A percentile compares a stretch with the other conserved stretches of the same genome.
Conservation (phyloP, 495 filamentous ascomycete species). For the Melanomma pulvis-pyrius region DNA sequence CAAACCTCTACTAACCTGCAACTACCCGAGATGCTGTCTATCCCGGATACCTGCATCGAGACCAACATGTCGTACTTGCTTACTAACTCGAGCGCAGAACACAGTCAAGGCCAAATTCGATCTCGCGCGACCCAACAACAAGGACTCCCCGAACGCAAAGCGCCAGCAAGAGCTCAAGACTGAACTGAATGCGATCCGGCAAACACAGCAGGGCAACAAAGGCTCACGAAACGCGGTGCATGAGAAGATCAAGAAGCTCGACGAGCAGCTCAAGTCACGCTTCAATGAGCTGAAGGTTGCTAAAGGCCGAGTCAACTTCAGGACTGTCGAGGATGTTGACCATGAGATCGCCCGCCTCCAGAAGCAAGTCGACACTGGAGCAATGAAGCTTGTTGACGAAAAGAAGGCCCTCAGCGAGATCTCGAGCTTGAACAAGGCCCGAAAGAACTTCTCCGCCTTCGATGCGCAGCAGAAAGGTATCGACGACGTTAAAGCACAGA, state of each 20-base stretch:
- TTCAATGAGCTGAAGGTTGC: slow-evolving; percentile 84
- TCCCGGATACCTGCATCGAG: neutral
- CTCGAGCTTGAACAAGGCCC: slow-evolving; percentile 78
- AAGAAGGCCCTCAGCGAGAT: slow-evolving; percentile 87
- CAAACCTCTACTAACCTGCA: too few relatives aligned
- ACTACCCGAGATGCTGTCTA: too few relatives aligned
- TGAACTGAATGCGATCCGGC: slow-evolving; percentile 70
- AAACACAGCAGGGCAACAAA: slow-evolving; percentile 84
- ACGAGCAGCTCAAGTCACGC: slow-evolving; percentile 77
- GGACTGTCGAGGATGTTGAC: slow-evolving; percentile 85
- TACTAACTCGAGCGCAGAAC: slow-evolving; percentile 58
- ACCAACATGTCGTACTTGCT: neutral
- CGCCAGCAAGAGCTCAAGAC: slow-evolving; percentile 78
- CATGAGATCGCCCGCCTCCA: slow-evolving; percentile 77
- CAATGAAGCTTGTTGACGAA: slow-evolving; percentile 93
- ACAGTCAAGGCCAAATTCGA: slow-evolving; percentile 84
- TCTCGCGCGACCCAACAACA: slow-evolving; percentile 71
- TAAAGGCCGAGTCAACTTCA: slow-evolving; percentile 74
- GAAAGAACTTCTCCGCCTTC: slow-evolving; percentile 84
- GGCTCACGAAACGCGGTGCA: slow-evolving; percentile 69
- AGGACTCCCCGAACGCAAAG: slow-evolving; percentile 71
- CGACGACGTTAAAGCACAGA: slow-evolving; percentile 78
- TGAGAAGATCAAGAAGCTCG: slow-evolving; percentile 84
- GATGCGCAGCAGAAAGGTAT: slow-evolving; percentile 82
- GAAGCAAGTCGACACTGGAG: slow-evolving; percentile 79